Percentiles rank a stretch among this genome's conserved stretches.
phyloP scores from a whole-genome alignment of 164 flowering plant genomes.

The Vitis riparia region DNA sequence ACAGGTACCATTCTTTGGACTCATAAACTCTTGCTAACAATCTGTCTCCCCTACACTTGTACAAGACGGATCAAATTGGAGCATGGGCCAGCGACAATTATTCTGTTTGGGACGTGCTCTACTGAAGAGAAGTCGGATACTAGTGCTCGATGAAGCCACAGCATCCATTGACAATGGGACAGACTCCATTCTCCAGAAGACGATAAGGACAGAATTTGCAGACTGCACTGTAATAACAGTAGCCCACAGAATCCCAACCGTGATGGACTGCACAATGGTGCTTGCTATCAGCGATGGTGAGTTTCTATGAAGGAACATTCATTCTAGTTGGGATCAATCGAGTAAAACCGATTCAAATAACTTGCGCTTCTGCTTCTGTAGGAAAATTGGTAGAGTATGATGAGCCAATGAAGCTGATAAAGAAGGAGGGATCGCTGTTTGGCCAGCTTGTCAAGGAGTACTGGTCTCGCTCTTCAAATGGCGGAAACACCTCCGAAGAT shows the following conservation, averaged over 20 bases:
- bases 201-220: slow-evolving; percentile 57
- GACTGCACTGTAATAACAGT: slow-evolving; percentile 66
- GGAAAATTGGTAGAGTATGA: slow-evolving; percentile 27
- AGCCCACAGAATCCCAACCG: slow-evolving; percentile 76
- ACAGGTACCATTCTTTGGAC: too few relatives aligned
- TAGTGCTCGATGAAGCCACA: slow-evolving; percentile 81
- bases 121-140: slow-evolving; percentile 49
- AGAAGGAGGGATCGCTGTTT: slow-evolving; percentile 29
- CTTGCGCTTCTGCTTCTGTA: not conserved
- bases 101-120: slow-evolving; percentile 73
- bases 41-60: slow-evolving; percentile 3
- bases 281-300: slow-evolving; percentile 15
- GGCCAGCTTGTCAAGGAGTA: slow-evolving; percentile 41
- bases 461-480: slow-evolving; percentile 25
- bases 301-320: too few relatives aligned
- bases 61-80: too few relatives aligned
- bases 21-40: too few relatives aligned
- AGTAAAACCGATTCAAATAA: too few relatives aligned
- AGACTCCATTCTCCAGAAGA: slow-evolving; percentile 56
- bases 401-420: slow-evolving; percentile 39
- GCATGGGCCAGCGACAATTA: slow-evolving; percentile 2
- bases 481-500: too few relatives aligned
- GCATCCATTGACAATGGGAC: slow-evolving; percentile 71
- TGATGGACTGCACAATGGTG: slow-evolving; percentile 61
- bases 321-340: too few relatives aligned